Conservation (phyloP, 2,329 filamentous ascomycete species). For the Fusarium sambucinum region DNA sequence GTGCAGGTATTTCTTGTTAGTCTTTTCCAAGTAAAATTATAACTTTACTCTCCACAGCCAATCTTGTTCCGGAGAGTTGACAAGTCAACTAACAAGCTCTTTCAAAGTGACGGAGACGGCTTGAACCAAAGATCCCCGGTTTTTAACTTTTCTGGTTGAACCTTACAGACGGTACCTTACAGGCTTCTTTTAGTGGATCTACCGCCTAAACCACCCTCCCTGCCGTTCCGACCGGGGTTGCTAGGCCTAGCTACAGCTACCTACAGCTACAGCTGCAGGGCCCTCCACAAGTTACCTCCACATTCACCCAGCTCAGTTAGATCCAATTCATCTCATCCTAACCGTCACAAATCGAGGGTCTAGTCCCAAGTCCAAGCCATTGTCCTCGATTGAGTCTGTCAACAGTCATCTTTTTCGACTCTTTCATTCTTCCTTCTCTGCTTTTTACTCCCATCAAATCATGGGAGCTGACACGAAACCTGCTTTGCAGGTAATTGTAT, state of each 20-base stretch:
- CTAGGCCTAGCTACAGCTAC: not conserved
- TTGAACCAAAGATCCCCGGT: conserved; percentile 1
- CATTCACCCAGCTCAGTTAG: conserved; percentile 7
- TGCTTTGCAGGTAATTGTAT: conserved; percentile 78
- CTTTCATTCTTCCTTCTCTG: conserved; percentile 7
- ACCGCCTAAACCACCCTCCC: conserved; percentile 15
- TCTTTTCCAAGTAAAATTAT: not conserved
- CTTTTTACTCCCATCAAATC: conserved; percentile 4
- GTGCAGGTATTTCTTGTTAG: not conserved
- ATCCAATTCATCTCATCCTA: conserved; percentile 14
- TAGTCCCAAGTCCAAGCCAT: not conserved
- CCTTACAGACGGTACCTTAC: conserved; percentile 40
- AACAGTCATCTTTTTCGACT: conserved; percentile 17
- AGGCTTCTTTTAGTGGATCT: conserved; percentile 37
- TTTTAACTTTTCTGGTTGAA: conserved; percentile 30
- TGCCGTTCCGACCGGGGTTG: not conserved
- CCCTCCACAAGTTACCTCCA: conserved; percentile 2
- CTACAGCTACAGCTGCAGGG: conserved; percentile 1
- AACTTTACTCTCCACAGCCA: not conserved
- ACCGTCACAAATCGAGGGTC: conserved; percentile 18
- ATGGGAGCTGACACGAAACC: conserved; percentile 54
- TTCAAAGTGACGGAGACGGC: conserved; percentile 33
- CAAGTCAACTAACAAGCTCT: conserved; percentile 5
- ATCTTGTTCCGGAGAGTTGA: conserved; percentile 27
- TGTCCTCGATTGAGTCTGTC: conserved; percentile 15